phyloP scores from a whole-genome alignment of 2,329 filamentous ascomycete species.

The Domatiomyces globalis region DNA sequence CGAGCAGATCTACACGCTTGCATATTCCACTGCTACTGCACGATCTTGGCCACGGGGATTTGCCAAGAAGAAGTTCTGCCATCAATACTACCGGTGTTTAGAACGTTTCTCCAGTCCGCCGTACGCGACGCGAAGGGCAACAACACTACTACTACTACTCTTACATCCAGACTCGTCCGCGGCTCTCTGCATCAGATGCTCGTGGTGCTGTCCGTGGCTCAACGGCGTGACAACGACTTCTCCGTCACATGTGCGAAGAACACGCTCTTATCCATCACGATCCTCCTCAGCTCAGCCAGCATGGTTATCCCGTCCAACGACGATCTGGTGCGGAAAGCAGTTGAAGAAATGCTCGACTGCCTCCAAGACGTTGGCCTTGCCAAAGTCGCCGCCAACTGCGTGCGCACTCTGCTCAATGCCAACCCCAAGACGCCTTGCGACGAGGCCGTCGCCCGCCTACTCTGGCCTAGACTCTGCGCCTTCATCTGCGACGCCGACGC shows the following conservation, averaged over 20 bases:
- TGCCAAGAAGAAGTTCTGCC: constrained; percentile 85
- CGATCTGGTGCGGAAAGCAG: constrained; percentile 56
- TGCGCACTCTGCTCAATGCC: constrained; percentile 65
- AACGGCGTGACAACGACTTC: constrained; percentile 46
- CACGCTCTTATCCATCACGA: constrained; percentile 70
- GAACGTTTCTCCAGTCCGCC: constrained; percentile 65
- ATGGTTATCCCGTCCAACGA: constrained; percentile 62
- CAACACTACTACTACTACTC: constrained; percentile 26
- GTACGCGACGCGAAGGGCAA: constrained; percentile 23
- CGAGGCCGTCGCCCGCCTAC: constrained; percentile 56
- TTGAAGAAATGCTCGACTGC: constrained; percentile 74
- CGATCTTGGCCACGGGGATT: constrained; percentile 70
- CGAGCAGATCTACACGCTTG: constrained; percentile 92
- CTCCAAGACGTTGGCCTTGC: constrained; percentile 47
- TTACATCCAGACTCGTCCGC: constrained; percentile 56
- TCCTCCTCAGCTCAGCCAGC: constrained; percentile 69
- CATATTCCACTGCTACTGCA: constrained; percentile 91
- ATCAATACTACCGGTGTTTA: constrained; percentile 77
- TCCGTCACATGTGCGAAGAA: constrained; percentile 88
- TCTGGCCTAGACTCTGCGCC: constrained; percentile 59
- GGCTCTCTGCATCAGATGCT: constrained; percentile 73
- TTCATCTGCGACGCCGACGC: constrained; percentile 55
- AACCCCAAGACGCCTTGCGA: constrained; percentile 48
- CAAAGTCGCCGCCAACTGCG: constrained; percentile 80
- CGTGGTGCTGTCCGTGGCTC: constrained; percentile 44